Base-by-base conservation (phyloP, 208 protist genomes). In the Strigomonas culicis region DNA sequence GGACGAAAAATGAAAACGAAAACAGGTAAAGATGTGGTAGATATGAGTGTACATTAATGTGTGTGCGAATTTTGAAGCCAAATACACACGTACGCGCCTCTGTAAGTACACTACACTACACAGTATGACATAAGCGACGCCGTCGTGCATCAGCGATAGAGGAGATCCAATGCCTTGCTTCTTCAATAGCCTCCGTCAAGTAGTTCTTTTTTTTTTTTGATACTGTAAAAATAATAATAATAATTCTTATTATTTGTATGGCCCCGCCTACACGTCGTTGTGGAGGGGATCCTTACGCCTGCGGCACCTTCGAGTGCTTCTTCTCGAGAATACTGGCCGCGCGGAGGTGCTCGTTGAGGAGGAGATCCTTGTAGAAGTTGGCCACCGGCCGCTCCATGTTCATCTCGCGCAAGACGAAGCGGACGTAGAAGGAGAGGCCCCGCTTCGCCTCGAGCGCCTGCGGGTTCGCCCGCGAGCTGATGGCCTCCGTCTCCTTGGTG, bases 331-430 rank as follows among this genome's bases (percentile, higher is more conserved):
- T 68, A 6, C 72, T 69, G 34, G 34, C 34, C 34, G 34, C 34
- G 52, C 70, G 66, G 31, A 75, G 63, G 47, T 75, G 72, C 30
- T 78, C 74, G 7, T 52, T 53, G 15, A 62, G 56, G 25, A 94
- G 80, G n/a, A 36, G 57, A 13, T 32, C 56, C 63, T 77, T 77
- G 65, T 78, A 90, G 11, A 60, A 86, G 34, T 86, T 73, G 27
- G 82, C 59, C 1, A 86, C 74, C 24, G 75, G 63, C 51, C 72
- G 67, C 22, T 79, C 79, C 30, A 92, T 66, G 41, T 77, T 68
- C 57, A 92, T 76, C 52, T 95, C 85, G 13, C 77, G 79, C 57
- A 95, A 75, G 17, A 78, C 77, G 21, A 87, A 71, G 67, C 82
- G 77, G 76, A 95, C 76, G 56, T 84, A 88, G 15, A 73, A 79